Evolutionary conservation across 139 green algal species (phyloP).

Genomic region (Asterochloris sp.): DNA sequence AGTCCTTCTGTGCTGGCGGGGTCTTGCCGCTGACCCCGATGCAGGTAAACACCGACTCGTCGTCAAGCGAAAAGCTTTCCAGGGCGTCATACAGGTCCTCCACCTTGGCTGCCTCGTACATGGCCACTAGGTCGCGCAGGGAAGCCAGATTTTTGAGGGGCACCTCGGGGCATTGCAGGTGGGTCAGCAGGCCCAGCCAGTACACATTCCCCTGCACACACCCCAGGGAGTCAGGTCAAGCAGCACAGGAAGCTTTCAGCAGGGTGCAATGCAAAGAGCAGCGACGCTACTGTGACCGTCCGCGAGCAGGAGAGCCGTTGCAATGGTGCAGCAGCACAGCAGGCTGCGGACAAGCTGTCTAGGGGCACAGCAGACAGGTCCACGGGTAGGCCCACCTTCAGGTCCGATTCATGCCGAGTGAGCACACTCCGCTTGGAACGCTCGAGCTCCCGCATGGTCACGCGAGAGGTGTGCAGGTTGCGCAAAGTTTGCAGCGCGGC

Average conservation of each 20-base stretch:
- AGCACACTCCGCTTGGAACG: constrained; percentile 81
- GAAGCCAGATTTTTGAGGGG: constrained; percentile 81
- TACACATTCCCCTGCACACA: constrained; percentile 78
- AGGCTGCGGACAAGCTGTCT: neutral
- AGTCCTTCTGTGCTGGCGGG: neutral
- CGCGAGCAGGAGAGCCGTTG: neutral
- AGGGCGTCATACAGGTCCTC: constrained; percentile 90
- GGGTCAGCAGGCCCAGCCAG: constrained; percentile 91
- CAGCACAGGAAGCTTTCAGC: neutral
- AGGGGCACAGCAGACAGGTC: neutral
- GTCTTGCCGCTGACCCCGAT: constrained; percentile 12
- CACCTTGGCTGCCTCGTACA: constrained; percentile 81
- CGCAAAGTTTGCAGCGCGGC: constrained; percentile 79
- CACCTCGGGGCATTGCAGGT: constrained; percentile 82
- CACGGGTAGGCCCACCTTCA: constrained; percentile 57
- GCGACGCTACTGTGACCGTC: neutral
- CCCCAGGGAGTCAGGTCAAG: neutral
- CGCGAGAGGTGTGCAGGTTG: constrained; percentile 48
- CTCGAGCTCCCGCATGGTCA: constrained; percentile 75
- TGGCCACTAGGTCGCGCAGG: constrained; percentile 79
- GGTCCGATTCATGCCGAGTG: constrained; percentile 92
- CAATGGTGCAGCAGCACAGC: neutral
- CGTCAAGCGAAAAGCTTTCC: constrained; percentile 24
- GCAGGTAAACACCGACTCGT: constrained; percentile 5
- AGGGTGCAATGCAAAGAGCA: neutral